Conservation (phyloP, 306 rosid species). For the Cucumis hystrix region DNA sequence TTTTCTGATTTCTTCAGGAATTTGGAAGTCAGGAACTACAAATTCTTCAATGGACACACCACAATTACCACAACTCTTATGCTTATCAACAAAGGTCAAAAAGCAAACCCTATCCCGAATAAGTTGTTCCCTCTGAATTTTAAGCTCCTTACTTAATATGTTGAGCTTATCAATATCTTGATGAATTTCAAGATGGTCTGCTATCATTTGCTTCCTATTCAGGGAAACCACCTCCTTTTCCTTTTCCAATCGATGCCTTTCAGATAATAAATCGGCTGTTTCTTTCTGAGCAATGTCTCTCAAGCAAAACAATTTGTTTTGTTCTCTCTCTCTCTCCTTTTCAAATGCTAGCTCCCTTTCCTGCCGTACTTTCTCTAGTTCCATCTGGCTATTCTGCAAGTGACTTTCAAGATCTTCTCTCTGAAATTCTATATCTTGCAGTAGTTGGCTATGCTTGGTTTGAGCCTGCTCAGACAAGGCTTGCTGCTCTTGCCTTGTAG, state of each 20-base stretch:
- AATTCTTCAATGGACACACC: conserved; percentile 48
- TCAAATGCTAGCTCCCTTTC: conserved; percentile 53
- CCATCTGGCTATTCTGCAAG: conserved; percentile 39
- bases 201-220: conserved; percentile 45
- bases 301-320: conserved; percentile 31
- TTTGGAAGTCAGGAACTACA: conserved; percentile 42
- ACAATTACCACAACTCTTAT: conserved; percentile 56
- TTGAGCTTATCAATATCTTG: conserved; percentile 64
- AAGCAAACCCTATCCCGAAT: conserved; percentile 46
- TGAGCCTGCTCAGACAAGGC: conserved; percentile 45
- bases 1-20: conserved; percentile 37
- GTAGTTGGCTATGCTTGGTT: conserved; percentile 36
- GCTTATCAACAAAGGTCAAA: conserved; percentile 63
- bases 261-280: conserved; percentile 49
- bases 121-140: conserved; percentile 56
- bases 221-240: conserved; percentile 41
- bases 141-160: conserved; percentile 62
- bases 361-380: conserved; percentile 37
- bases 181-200: conserved; percentile 50
- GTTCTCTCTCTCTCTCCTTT: conserved; percentile 56
- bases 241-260: conserved; percentile 33
- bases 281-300: conserved; percentile 47
- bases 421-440: conserved; percentile 50
- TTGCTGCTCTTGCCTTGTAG: conserved; percentile 41
- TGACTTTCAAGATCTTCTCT: conserved; percentile 48